These are phyloP conservation scores for Crinitomyces ghanaensis DNA, from an alignment of 805 yeast genomes.

Conservation along the genomic window DNA sequence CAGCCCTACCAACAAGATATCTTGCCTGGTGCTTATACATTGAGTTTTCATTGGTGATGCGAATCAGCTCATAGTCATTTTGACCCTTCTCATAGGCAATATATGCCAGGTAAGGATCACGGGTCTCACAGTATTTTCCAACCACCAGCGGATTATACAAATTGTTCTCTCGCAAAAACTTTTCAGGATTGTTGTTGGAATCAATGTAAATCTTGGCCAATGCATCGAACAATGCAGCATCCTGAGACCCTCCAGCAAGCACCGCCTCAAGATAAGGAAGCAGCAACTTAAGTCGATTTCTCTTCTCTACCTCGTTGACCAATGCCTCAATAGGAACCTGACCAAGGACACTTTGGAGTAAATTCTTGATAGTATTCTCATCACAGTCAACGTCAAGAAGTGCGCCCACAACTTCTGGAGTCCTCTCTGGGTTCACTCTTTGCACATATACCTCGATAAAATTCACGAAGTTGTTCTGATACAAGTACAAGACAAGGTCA, in stretches of 20 bases:
- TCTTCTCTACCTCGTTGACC: slow-evolving; percentile 90
- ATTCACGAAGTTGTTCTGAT: slow-evolving; percentile 91
- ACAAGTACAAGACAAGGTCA: slow-evolving; percentile 83
- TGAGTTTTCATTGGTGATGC: slow-evolving; percentile 89
- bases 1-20: slow-evolving; percentile 82
- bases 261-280: slow-evolving; percentile 90
- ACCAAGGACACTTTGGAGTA: slow-evolving; percentile 78
- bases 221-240: slow-evolving; percentile 86
- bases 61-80: slow-evolving; percentile 79
- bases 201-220: slow-evolving; percentile 97
- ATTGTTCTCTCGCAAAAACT: slow-evolving; percentile 83
- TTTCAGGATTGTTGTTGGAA: slow-evolving; percentile 94
- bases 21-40: slow-evolving; percentile 99
- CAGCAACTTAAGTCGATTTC: slow-evolving; percentile 84
- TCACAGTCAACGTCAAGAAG: slow-evolving; percentile 96
- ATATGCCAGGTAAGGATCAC: slow-evolving; percentile 96
- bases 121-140: slow-evolving; percentile 97
- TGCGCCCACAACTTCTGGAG: slow-evolving; percentile 96
- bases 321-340: slow-evolving; percentile 87
- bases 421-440: slow-evolving; percentile 89
- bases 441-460: slow-evolving; percentile 97
- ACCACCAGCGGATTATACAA: slow-evolving; percentile 87
- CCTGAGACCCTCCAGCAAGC: slow-evolving; percentile 68
- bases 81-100: slow-evolving; percentile 94
- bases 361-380: slow-evolving; percentile 68